Evolutionary conservation across 768 basidiomycete genomes (phyloP), one percentile per base, ranked within the genome.

Genomic region (Mycena olivaceomarginata): DNA sequence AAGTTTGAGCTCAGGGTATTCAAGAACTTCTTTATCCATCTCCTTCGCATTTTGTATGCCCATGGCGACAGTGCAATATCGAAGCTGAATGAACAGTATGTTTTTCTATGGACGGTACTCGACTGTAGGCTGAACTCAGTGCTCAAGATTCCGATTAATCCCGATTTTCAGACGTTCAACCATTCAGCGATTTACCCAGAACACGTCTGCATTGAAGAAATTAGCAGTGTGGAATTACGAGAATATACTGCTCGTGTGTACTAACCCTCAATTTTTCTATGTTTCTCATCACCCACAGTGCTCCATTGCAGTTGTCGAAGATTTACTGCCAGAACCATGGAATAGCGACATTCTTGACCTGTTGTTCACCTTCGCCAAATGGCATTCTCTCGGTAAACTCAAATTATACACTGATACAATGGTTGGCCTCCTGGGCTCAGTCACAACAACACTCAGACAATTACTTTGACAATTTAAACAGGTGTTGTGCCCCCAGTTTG

Each of bases 361-460:
- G 0, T 78, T 90, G 1, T 90, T 85, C 75, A 60, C 71, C 12
- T 72, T 85, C 4, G 82, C 79, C 0, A 72, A 81, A 11, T 87
- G 85, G 85, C 85, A 87, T 64, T 81, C 83, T 4, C 78, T 85
- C 2, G 86, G 85, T 0, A 87, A 87, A 63, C 81, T 87, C 1
- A 78, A 82, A 0, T 37, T 86, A 25, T 86, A 87, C 43, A 84
- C 84, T 0, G 77, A 82, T 16, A 39, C 70, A 0, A 84, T 84
- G 1, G 59, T 87, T 0, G 40, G 67, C 0, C 43, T 78, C 22
- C 75, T 86, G 1, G 77, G 81, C 5, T 11, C 37, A 0, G 59
- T 73, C 0, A 88, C 86, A 16, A 67, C 2, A 0, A 51, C 53
- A 1, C 81, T 88, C 6, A 84, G 87, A 0, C 45, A 72, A 1